phyloP scores from a whole-genome alignment of 2,329 filamentous ascomycete genomes.

The Apiospora rasikravindrae region DNA sequence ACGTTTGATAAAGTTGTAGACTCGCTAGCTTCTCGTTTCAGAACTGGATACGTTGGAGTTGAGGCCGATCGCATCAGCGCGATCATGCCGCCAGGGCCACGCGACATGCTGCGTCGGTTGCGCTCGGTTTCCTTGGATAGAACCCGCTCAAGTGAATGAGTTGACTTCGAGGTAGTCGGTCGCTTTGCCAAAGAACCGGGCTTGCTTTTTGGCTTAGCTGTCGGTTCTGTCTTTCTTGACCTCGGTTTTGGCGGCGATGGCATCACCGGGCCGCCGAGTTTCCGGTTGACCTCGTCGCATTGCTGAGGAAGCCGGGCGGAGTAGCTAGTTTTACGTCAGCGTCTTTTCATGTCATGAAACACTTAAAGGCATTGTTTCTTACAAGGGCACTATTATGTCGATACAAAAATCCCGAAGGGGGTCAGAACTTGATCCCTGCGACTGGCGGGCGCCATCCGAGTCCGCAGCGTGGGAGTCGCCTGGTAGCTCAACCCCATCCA shows the following conservation, averaged over 20 bases:
- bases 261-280: conserved; percentile 74
- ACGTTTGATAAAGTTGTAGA: conserved; percentile 55
- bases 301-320: conserved; percentile 75
- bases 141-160: conserved; percentile 65
- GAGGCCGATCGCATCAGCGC: conserved; percentile 73
- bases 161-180: conserved; percentile 45
- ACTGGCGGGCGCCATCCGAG: conserved; percentile 39
- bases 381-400: conserved; percentile 82
- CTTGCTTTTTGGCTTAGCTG: conserved; percentile 50
- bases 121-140: conserved; percentile 61
- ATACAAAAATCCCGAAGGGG: conserved; percentile 77
- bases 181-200: conserved; percentile 60
- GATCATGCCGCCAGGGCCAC: conserved; percentile 62
- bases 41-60: conserved; percentile 60
- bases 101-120: conserved; percentile 59
- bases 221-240: conserved; percentile 52
- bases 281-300: conserved; percentile 73
- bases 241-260: conserved; percentile 58
- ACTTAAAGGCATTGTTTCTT: conserved; percentile 40
- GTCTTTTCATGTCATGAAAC: neutral
- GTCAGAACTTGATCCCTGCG: conserved; percentile 57
- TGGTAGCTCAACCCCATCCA: conserved; percentile 59
- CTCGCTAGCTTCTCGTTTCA: conserved; percentile 75
- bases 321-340: conserved; percentile 61
- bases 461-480: conserved; percentile 52